Evolutionary conservation across 169 alveolate genomes (phyloP).

Genomic region (Perkinsus chesapeaki): DNA sequence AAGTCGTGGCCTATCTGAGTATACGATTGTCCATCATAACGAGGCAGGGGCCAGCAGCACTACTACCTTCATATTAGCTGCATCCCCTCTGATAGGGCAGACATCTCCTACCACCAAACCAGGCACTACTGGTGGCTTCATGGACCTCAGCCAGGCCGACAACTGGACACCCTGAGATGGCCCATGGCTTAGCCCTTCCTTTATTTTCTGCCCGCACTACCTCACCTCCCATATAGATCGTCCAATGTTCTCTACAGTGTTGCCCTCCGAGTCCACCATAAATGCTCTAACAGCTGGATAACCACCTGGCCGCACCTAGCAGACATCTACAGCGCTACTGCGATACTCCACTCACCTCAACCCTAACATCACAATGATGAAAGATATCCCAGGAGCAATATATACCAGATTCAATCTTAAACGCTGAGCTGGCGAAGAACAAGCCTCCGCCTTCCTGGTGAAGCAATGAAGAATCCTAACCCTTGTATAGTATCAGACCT

Average conservation of each 20-base stretch:
- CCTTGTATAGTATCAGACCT: not conserved
- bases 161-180: not conserved
- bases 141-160: not conserved
- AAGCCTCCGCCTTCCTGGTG: not conserved
- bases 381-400: not conserved
- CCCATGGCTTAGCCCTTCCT: not conserved
- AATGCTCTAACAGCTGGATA: not conserved
- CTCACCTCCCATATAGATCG: not conserved
- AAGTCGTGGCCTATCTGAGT: not conserved
- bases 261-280: not conserved
- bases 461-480: not conserved
- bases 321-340: not conserved
- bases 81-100: not conserved
- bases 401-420: not conserved
- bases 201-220: not conserved
- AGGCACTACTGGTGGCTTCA: not conserved
- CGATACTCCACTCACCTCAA: not conserved
- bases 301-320: not conserved
- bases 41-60: not conserved
- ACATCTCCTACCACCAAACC: not conserved
- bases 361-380: not conserved
- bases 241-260: not conserved
- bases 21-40: not conserved
- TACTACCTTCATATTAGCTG: not conserved
- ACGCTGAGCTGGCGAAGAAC: not conserved